phyloP scores from a whole-genome alignment of 768 basidiomycete species.

The Rhizopogon vinicolor region DNA sequence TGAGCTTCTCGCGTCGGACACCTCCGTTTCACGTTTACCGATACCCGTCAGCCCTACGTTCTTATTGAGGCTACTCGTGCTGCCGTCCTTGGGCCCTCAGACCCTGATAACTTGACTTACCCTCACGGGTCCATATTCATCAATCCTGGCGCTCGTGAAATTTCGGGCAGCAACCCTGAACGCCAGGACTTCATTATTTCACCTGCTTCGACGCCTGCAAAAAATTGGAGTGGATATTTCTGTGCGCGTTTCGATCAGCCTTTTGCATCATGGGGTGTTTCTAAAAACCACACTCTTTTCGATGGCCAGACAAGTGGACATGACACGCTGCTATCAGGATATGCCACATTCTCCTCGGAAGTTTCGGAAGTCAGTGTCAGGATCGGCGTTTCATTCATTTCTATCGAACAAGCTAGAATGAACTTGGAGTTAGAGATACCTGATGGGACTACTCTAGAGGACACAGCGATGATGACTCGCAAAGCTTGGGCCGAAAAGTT shows the following conservation, averaged over 20 bases:
- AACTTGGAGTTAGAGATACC: constrained; percentile 49
- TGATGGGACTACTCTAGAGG: constrained; percentile 42
- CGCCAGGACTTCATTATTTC: constrained; percentile 69
- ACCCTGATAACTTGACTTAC: constrained; percentile 44
- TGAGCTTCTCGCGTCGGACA: constrained; percentile 74
- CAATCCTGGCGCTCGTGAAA: constrained; percentile 37
- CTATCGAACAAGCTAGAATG: constrained; percentile 55
- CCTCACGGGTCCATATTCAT: constrained; percentile 51
- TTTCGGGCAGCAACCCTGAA: constrained; percentile 62
- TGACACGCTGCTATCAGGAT: constrained; percentile 49
- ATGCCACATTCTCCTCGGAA: constrained; percentile 36
- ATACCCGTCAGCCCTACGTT: constrained; percentile 47
- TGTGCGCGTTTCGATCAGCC: constrained; percentile 53
- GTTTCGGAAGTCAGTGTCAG: constrained; percentile 43
- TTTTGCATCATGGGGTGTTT: constrained; percentile 43
- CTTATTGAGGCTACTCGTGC: constrained; percentile 65
- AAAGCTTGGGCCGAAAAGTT: constrained; percentile 56
- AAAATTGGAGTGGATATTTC: constrained; percentile 41
- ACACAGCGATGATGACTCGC: constrained; percentile 45
- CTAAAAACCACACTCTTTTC: constrained; percentile 37
- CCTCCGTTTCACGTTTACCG: constrained; percentile 61
- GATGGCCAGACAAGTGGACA: constrained; percentile 24
- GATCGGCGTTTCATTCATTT: constrained; percentile 73
- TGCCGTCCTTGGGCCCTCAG: constrained; percentile 51
- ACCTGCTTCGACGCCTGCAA: constrained; percentile 41